These are phyloP conservation scores for Verticillium longisporum DNA, from an alignment of 2,329 filamentous ascomycete species.

Conservation along the genomic window DNA sequence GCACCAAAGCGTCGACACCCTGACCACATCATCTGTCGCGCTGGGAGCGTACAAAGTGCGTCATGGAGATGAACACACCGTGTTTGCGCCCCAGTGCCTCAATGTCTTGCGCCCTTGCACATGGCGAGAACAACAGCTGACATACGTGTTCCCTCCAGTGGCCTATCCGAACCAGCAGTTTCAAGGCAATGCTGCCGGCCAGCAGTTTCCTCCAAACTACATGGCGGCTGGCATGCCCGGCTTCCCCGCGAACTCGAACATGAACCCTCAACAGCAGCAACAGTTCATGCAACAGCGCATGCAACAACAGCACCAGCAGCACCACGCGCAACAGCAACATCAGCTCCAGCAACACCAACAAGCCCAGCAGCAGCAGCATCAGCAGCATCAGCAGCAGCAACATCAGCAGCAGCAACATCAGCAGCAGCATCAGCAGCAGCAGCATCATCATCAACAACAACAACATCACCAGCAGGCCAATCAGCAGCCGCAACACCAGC, in stretches of 20 bases:
- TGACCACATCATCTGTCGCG: background rate
- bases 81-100: background rate
- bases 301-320: slow-evolving; percentile 14
- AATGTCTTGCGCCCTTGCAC: background rate
- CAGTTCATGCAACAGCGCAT: slow-evolving; percentile 16
- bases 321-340: too few species aligned
- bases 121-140: slow-evolving; percentile 17
- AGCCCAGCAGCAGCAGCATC: too few species aligned
- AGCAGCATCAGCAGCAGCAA: too few species aligned
- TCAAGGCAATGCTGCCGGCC: slow-evolving; percentile 43
- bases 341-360: too few species aligned
- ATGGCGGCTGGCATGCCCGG: slow-evolving; percentile 46
- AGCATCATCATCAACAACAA: slow-evolving; percentile 16
- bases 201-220: slow-evolving; percentile 44
- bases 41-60: background rate
- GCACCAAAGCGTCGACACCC: background rate
- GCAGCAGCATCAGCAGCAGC: slow-evolving; percentile 16
- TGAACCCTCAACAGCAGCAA: slow-evolving; percentile 37
- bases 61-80: background rate
- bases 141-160: slow-evolving; percentile 31
- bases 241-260: slow-evolving; percentile 49
- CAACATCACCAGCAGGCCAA: slow-evolving; percentile 27
- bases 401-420: slow-evolving; percentile 16
- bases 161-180: slow-evolving; percentile 54
- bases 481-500: slow-evolving; percentile 9